Conservation (phyloP, 2,329 filamentous ascomycete genomes). For the Sarocladiaceae sp. region DNA sequence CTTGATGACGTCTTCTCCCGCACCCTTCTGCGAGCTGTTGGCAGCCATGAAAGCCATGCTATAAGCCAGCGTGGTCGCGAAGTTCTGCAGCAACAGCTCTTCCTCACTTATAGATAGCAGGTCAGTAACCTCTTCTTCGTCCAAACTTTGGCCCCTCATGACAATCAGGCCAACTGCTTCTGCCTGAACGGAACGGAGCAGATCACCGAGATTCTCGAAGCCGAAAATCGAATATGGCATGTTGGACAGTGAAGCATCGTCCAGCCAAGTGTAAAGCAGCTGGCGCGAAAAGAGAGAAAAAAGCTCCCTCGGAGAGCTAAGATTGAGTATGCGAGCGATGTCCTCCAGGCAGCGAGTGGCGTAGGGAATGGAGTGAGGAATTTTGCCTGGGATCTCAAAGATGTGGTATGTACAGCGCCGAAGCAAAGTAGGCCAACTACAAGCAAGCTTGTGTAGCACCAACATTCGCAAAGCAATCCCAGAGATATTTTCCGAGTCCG, state of each 20-base stretch:
- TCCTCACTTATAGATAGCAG: constrained; percentile 54
- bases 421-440: constrained; percentile 79
- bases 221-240: constrained; percentile 86
- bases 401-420: constrained; percentile 89
- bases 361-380: constrained; percentile 61
- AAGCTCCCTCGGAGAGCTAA: constrained; percentile 64
- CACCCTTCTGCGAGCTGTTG: constrained; percentile 13
- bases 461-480: constrained; percentile 82
- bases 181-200: constrained; percentile 67
- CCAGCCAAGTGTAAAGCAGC: constrained; percentile 86
- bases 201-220: constrained; percentile 63
- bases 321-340: constrained; percentile 61
- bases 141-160: constrained; percentile 65
- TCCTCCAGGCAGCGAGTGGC: constrained; percentile 66
- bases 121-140: constrained; percentile 53
- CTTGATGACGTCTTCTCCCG: constrained; percentile 47
- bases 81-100: constrained; percentile 62
- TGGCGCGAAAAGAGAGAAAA: constrained; percentile 86
- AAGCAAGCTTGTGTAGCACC: constrained; percentile 71
- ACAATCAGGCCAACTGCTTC: constrained; percentile 78
- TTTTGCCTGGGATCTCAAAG: constrained; percentile 80
- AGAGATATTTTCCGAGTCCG: constrained; percentile 65
- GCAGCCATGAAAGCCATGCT: constrained; percentile 60
- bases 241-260: constrained; percentile 57
- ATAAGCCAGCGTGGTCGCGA: constrained; percentile 78